Percentiles rank a stretch among this genome's conserved stretches.
phyloP scores from a whole-genome alignment of 2,329 filamentous ascomycete species.

The Fusarium miscanthi region DNA sequence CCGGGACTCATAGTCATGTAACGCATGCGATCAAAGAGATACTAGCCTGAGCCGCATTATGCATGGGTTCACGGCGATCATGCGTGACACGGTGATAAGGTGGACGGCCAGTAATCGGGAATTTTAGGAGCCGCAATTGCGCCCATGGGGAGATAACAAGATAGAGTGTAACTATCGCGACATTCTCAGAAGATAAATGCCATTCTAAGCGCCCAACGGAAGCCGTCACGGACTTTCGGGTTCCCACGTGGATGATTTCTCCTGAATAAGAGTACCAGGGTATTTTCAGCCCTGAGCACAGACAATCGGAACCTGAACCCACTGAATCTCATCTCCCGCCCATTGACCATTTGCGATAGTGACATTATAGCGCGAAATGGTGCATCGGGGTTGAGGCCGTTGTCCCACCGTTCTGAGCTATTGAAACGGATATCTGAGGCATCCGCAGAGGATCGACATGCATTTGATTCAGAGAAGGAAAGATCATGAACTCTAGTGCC shows the following conservation, averaged over 20 bases:
- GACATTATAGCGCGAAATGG: not conserved
- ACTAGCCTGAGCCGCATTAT: not conserved
- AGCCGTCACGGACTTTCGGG: not conserved
- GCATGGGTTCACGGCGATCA: not conserved
- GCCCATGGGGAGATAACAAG: not conserved
- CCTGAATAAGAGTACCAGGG: not conserved
- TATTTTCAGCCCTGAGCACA: not conserved
- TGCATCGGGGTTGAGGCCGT: not conserved
- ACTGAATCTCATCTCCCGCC: constrained; percentile 8
- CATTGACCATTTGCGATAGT: not conserved
- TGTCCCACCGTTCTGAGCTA: not conserved
- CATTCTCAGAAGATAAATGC: not conserved
- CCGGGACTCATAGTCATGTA: not conserved
- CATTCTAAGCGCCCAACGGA: no score
- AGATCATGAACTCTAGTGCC: not conserved
- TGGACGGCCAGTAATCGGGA: not conserved
- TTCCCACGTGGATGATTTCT: constrained; percentile 11
- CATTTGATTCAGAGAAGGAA: not conserved
- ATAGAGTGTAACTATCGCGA: not conserved
- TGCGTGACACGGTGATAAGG: not conserved
- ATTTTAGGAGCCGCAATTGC: not conserved
- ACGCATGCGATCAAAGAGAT: not conserved
- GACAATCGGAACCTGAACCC: not conserved
- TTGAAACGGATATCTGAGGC: not conserved
- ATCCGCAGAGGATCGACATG: constrained; percentile 1